Percentiles rank a stretch among this genome's conserved stretches.
Evolutionary conservation across 768 basidiomycete genomes (phyloP).

Genomic region (Antrodiella citrinella): DNA sequence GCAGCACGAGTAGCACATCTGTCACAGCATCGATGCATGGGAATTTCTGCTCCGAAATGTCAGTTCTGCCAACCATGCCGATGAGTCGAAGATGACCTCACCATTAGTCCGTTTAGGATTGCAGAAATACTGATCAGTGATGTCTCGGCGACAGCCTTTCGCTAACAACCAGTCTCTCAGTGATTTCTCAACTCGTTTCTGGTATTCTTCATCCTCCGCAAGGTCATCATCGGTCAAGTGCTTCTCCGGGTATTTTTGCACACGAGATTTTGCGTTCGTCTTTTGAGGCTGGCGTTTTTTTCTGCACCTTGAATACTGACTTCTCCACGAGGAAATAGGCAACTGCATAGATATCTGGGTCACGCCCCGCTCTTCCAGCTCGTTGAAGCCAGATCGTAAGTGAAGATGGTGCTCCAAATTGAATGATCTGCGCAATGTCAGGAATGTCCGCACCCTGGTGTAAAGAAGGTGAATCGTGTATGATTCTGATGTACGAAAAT

Average conservation of each 20-base stretch:
- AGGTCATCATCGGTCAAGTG: background rate
- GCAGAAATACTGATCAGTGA: constrained; percentile 24
- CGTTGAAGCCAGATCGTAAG: constrained; percentile 4
- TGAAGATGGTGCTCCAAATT: background rate
- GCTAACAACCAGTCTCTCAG: constrained; percentile 24
- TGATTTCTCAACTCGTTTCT: constrained; percentile 22
- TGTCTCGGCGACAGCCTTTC: constrained; percentile 19
- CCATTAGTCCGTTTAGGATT: constrained; percentile 17
- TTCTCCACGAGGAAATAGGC: constrained; percentile 4
- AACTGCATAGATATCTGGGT: no score
- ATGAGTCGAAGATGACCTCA: background rate
- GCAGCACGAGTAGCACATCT: background rate
- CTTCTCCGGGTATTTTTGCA: background rate
- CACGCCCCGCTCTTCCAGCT: constrained; percentile 3
- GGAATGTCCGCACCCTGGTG: constrained; percentile 3
- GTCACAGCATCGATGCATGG: background rate
- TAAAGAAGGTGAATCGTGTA: no score
- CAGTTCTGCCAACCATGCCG: background rate
- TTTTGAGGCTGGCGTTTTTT: no score
- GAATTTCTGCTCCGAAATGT: no score
- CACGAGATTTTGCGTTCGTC: no score
- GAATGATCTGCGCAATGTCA: constrained; percentile 1
- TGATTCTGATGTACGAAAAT: no score
- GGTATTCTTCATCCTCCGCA: background rate
- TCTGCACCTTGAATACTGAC: constrained; percentile 5